Evolutionary conservation across 805 yeast species (phyloP), one percentile per base, ranked within the genome.

Genomic region (Saccharomycopsis fermentans): DNA sequence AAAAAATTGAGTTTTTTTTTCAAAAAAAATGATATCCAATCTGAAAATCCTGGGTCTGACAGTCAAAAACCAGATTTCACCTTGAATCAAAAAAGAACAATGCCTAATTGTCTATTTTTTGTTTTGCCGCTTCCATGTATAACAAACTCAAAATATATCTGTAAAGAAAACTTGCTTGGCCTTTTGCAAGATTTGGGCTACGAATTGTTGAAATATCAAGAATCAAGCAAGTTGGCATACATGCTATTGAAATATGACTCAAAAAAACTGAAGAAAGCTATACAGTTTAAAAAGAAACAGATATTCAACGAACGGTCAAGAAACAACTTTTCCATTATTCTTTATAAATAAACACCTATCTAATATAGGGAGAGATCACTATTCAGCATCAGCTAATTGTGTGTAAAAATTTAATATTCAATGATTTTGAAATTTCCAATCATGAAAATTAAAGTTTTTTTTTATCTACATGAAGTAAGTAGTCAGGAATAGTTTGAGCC

Each of bases 101-200:
- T 48, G 1, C 59, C 69, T 3, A 74, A 81, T 4, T 66, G 75
- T 36, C 69, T 90, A 4, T 91, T 92, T 67, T 70, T 92, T 12
- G 98, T 92, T 6, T 72, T 92, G 3, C 99, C 99, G 0, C 74
- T 87, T 37, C 96, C 98, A 0, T 92, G 99, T 68, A 74, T 89
- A 1, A 69, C 73, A 8, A 91, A 92, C 68, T 90, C 97, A 0
- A 75, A 98, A 52, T 92, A 91, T 68, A 81, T 85, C 69, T 78
- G 80, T 62, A 73, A 75, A 43, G 67, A 66, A 0, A 69, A 68
- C 27, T 71, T 80, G 8, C 29, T 81, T 50, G 63, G 68, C 1
- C 77, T 90, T 12, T 77, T 86, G 81, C 36, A 60, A 0, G 64
- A 74, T 6, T 70, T 89, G n/a, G 97, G 97, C 0, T 90, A 82